A percentile compares a stretch with the other conserved stretches of the same genome.
phyloP scores from a whole-genome alignment of 2,329 filamentous ascomycete genomes.

The Colletotrichum karsti region DNA sequence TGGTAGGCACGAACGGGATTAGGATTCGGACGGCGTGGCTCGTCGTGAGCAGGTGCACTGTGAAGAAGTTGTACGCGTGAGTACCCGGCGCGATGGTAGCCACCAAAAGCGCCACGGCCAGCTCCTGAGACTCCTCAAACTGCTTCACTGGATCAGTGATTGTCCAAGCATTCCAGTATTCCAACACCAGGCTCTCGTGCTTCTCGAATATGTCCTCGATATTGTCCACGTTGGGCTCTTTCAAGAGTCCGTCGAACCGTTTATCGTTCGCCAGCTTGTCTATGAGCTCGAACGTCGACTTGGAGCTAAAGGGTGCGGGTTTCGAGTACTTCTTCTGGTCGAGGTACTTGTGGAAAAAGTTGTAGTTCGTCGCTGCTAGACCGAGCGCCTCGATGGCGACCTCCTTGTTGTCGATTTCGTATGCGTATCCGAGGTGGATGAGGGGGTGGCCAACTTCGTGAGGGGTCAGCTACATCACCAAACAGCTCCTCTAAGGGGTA shows the following conservation, averaged over 20 bases:
- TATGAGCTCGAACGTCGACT: constrained; percentile 76
- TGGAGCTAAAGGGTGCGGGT: constrained; percentile 65
- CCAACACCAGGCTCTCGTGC: constrained; percentile 75
- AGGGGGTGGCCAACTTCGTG: constrained; percentile 82
- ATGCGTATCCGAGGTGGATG: constrained; percentile 96
- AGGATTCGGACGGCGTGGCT: constrained; percentile 90
- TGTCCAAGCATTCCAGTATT: constrained; percentile 92
- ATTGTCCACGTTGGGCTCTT: constrained; percentile 66
- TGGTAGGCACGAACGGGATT: constrained; percentile 77
- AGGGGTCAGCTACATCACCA: constrained; percentile 34
- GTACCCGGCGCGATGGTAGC: constrained; percentile 64
- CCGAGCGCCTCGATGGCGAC: constrained; percentile 88
- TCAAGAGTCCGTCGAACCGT: constrained; percentile 74
- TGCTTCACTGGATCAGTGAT: constrained; percentile 75
- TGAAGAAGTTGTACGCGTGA: constrained; percentile 82
- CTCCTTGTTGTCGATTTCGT: constrained; percentile 85
- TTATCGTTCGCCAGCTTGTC: constrained; percentile 73
- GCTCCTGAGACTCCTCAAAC: constrained; percentile 76
- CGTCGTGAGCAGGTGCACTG: constrained; percentile 83
- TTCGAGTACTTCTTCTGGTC: constrained; percentile 78
- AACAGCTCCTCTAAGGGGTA: neutral
- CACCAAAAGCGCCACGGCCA: constrained; percentile 69
- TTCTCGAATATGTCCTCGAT: constrained; percentile 73
- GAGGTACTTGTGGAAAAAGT: constrained; percentile 71
- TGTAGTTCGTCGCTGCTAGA: constrained; percentile 67